phyloP scores from a whole-genome alignment of 257 asterid genomes.

The Solanum chilense region DNA sequence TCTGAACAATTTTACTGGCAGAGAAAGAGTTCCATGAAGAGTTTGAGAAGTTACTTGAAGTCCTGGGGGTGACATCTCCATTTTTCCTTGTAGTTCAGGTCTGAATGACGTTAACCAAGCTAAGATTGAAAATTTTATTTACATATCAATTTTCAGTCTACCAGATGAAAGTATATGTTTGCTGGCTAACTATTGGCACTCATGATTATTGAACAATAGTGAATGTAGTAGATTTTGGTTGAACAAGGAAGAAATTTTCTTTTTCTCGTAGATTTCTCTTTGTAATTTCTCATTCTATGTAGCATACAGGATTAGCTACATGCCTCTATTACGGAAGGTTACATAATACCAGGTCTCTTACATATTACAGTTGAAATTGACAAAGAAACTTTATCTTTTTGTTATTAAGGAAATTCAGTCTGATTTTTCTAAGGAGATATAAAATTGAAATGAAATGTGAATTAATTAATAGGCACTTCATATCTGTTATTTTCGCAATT shows the following conservation, averaged over 20 bases:
- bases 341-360: not conserved
- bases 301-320: not conserved
- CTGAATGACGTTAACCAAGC: conserved; percentile 7
- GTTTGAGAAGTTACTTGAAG: conserved; percentile 69
- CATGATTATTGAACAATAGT: not conserved
- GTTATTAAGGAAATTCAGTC: not conserved
- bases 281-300: not conserved
- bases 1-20: conserved; percentile 17
- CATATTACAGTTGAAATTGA: not conserved
- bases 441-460: not conserved
- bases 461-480: not conserved
- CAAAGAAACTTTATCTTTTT: not conserved
- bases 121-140: not conserved
- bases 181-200: not conserved
- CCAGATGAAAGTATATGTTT: not conserved
- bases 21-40: conserved; percentile 93
- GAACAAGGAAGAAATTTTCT: not conserved
- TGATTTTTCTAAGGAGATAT: not conserved
- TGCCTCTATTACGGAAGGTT: not conserved
- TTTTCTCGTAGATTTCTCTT: not conserved
- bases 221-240: not conserved
- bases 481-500: not conserved
- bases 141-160: not conserved
- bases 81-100: conserved; percentile 92
- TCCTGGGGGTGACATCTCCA: conserved; percentile 60